Conservation (phyloP, 108 stramenopile species). For the Cyclotella cryptica region DNA sequence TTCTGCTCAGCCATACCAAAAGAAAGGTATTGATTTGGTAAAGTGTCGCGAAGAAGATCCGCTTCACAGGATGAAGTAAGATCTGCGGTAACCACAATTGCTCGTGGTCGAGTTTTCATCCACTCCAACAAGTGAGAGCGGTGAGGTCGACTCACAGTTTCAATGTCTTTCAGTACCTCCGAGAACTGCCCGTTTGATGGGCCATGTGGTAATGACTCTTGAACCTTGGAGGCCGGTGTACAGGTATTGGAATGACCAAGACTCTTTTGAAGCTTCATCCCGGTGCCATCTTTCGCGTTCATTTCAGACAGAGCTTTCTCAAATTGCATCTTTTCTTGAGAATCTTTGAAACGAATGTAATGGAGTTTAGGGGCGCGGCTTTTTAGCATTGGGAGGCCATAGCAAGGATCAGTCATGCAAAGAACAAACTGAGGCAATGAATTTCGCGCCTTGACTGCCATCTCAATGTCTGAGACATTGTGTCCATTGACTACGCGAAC, state of each 20-base stretch:
- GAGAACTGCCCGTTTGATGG: not conserved
- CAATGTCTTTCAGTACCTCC: not conserved
- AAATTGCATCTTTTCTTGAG: slow-evolving; percentile 15
- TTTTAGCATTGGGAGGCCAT: slow-evolving; percentile 19
- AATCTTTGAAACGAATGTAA: slow-evolving; percentile 29
- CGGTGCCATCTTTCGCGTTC: slow-evolving; percentile 3
- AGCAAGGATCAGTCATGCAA: slow-evolving; percentile 33
- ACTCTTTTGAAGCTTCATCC: not conserved
- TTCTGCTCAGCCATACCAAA: slow-evolving; percentile 38
- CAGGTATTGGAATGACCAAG: too few species aligned
- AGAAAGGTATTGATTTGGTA: slow-evolving; percentile 31
- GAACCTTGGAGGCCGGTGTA: too few species aligned
- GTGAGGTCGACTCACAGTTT: slow-evolving; percentile 26
- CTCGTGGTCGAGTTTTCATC: slow-evolving; percentile 13
- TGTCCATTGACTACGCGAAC: slow-evolving; percentile 30
- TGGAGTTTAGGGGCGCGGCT: slow-evolving; percentile 24
- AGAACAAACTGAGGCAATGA: slow-evolving; percentile 14
- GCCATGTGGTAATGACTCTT: too few species aligned
- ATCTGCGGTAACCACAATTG: slow-evolving; percentile 34
- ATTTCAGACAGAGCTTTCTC: slow-evolving; percentile 20
- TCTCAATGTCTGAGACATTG: slow-evolving; percentile 23
- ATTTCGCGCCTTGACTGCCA: slow-evolving; percentile 4
- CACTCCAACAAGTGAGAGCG: slow-evolving; percentile 18
- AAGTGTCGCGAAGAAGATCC: slow-evolving; percentile 26
- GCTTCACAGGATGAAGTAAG: slow-evolving; percentile 43